Evolutionary conservation across 2,329 filamentous ascomycete genomes (phyloP), one percentile per base, ranked within the genome.

Genomic region (Macrophomina phaseolina): DNA sequence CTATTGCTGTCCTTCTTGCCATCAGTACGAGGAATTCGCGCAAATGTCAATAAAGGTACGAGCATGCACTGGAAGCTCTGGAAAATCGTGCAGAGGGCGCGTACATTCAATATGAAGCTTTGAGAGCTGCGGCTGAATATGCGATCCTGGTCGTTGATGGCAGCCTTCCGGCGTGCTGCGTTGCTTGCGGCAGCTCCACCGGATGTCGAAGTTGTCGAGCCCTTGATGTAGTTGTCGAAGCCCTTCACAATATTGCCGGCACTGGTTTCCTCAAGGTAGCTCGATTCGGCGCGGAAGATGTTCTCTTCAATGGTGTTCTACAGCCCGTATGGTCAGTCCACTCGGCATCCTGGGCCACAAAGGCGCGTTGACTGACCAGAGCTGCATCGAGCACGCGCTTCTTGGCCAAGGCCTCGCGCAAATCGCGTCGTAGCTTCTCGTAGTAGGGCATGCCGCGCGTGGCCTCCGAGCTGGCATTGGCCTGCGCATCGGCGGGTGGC

Each of bases 191-290:
- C 71, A 32, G 76, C 73, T 5, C 78, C 75, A 4, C 85, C 85
- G 1, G 85, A 83, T n/a, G 88, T 87, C 8, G 87, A 75, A 5
- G 30, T 18, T 16, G 52, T 86, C 18, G 86, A 86, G 65, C 92
- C 94, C 80, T 99, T 99, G 83, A 97, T 96, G 81, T 98, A 99
- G 77, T 93, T 96, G 79, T 99, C 95, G 79, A 99, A 99, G 28
- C 95, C 95, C 58, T 92, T 93, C 77, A 99, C 94, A 76, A 99
- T 98, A 81, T 99, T 99, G 52, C 95, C 95, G 23, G 87, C 87
- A 72, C 85, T 88, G 14, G 89, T 90, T 74, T 93, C 93, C 78
- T 98, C 94, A 62, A 99, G 88, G 78, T 99, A 99, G 18, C 90
- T 86, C 67, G 90, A 88, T 79, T 99, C 95, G 74, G 92, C 90